Conservation (phyloP, 1,139 yeast species). For the Candida labiduridarum region DNA sequence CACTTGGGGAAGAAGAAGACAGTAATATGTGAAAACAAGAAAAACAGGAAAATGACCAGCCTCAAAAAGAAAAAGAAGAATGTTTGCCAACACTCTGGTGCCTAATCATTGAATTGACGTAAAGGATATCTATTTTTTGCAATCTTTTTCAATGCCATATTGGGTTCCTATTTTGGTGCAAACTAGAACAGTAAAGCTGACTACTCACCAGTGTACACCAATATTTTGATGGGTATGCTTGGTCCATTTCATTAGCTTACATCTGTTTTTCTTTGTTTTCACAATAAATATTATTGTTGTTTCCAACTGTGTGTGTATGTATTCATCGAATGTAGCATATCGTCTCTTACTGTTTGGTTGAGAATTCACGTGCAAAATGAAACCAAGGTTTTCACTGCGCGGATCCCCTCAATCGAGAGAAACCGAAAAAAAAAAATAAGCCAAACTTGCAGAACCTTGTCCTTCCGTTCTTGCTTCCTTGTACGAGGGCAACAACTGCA, state of each 20-base stretch:
- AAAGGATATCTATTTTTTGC: conserved; percentile 4
- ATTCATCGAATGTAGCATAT: not conserved
- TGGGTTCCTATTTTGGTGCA: conserved; percentile 96
- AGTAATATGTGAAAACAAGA: not conserved
- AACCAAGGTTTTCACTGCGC: not conserved
- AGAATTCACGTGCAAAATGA: conserved; percentile 3
- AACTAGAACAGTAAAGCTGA: conserved; percentile 73
- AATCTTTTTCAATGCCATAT: conserved; percentile 42
- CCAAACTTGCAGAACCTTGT: no score
- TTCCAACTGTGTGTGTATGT: not conserved
- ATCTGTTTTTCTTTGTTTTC: conserved; percentile 17
- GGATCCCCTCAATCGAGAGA: not conserved
- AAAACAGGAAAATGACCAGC: conserved; percentile 3
- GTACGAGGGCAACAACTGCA: no score
- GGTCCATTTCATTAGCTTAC: conserved; percentile 70
- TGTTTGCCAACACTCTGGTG: conserved; percentile 98
- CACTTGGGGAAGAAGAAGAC: not conserved
- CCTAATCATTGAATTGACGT: conserved; percentile 42
- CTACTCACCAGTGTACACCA: conserved; percentile 70
- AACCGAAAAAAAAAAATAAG: not conserved
- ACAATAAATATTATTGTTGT: not conserved
- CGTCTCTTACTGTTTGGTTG: not conserved
- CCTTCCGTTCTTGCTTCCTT: no score
- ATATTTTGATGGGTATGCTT: conserved; percentile 38
- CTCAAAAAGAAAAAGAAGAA: conserved; percentile 13